Evolutionary conservation across 2,329 filamentous ascomycete genomes (phyloP), one percentile per base, ranked within the genome.

Genomic region (Ascomycota sp.): DNA sequence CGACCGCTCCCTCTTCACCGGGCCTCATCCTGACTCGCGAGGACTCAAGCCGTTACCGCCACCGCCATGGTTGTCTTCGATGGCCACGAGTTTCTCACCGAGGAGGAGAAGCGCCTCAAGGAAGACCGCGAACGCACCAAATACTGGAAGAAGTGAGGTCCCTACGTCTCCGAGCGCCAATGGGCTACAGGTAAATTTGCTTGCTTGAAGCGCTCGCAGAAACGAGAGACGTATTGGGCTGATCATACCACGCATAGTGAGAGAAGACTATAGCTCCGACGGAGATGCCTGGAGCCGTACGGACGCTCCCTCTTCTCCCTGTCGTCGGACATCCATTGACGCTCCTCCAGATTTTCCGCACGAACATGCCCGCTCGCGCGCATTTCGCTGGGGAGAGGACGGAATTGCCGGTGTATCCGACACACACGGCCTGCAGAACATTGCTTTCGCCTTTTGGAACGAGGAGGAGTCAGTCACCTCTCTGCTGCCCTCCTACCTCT

Each of bases 61-160:
- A n/a, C 21, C 47, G 53, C 40, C 33, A 95, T 95, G 86, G 85
- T 93, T 49, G 67, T 91, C 46, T 75, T 89, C 48, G 82, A 92
- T 54, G 72, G 76, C 47, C 72, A 89, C 55, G 79, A 89, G 49
- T 85, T 82, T 53, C 66, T 86, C 48, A 83, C 78, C 35, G 75
- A 79, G 53, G 86, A 95, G 57, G 86, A 95, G 63, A 78, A 77
- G 53, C 76, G 89, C 29, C 66, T 95, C 42, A 76, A 77, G 47
- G 72, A 93, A 47, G 86, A 95, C 54, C 70, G 74, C 35, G 70
- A 86, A 39, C 75, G 75, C 38, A 68, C 57, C 39, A 86, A 81
- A 52, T 95, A 95, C 61, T 95, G 86, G 86, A 95, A 95, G 69
- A 82, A 77, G 71, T 94, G 85, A 83, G 86, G 86, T 32, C 76